Evolutionary conservation across 129 eudicot species (phyloP).

Genomic region (Arctium minus): DNA sequence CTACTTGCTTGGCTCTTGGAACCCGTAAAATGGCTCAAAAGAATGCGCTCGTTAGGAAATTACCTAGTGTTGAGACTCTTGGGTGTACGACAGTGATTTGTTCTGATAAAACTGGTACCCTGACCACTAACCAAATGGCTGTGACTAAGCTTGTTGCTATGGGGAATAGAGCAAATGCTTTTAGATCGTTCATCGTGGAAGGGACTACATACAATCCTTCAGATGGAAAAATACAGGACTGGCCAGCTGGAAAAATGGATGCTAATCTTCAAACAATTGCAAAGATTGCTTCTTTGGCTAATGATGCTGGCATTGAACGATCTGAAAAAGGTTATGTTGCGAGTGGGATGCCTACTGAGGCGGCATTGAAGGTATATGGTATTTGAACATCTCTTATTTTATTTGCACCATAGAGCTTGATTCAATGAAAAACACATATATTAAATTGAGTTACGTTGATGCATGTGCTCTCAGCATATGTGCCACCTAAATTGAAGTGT

Average conservation of each 20-base stretch:
- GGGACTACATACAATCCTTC: conserved; percentile 91
- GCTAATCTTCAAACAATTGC: conserved; percentile 75
- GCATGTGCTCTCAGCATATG: background rate
- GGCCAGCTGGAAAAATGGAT: conserved; percentile 84
- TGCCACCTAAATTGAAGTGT: background rate
- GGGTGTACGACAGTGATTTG: conserved; percentile 95
- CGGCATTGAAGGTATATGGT: conserved; percentile 68
- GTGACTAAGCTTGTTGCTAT: conserved; percentile 82
- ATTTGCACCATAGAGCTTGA: background rate
- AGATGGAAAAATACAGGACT: conserved; percentile 73
- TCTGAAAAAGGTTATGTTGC: conserved; percentile 65
- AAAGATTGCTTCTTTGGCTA: conserved; percentile 82
- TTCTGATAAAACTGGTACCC: conserved; percentile 86
- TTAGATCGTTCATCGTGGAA: conserved; percentile 58
- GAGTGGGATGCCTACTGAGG: conserved; percentile 93
- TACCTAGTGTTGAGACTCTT: conserved; percentile 94
- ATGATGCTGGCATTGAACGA: conserved; percentile 83
- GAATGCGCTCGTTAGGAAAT: conserved; percentile 85
- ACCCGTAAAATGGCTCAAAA: conserved; percentile 93
- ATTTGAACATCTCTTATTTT: background rate
- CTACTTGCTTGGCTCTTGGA: conserved; percentile 92
- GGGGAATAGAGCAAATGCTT: conserved; percentile 40
- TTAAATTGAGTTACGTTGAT: background rate
- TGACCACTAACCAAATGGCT: conserved; percentile 91
- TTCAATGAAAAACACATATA: background rate